phyloP scores from a whole-genome alignment of 2,329 filamentous ascomycete species.

The Knoxdaviesia capensis region DNA sequence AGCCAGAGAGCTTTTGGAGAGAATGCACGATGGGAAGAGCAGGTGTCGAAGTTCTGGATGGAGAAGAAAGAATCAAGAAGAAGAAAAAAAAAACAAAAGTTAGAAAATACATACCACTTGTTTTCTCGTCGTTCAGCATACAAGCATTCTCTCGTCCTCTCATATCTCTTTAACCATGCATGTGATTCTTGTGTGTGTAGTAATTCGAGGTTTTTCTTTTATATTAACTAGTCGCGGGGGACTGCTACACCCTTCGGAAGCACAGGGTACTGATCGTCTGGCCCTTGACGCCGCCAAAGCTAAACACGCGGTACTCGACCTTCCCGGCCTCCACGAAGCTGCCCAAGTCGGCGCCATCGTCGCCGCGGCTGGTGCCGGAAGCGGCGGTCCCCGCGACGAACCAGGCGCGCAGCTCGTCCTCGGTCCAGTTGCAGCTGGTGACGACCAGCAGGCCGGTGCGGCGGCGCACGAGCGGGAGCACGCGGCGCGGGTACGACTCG shows the following conservation, averaged over 20 bases:
- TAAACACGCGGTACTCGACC: constrained; percentile 70
- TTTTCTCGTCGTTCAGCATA: no score
- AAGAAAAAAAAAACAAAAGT: no score
- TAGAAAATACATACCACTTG: no score
- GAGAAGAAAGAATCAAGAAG: no score
- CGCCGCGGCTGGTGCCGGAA: constrained; percentile 8
- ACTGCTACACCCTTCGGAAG: constrained; percentile 32
- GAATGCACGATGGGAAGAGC: no score
- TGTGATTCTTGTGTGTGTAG: constrained; percentile 4
- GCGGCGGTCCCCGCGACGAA: constrained; percentile 31
- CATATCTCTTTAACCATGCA: not conserved
- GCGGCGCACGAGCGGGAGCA: constrained; percentile 45
- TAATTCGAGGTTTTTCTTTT: constrained; percentile 2
- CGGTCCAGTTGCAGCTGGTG: constrained; percentile 97
- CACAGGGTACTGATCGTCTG: constrained; percentile 78
- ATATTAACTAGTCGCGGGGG: not conserved
- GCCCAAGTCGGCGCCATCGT: constrained; percentile 11
- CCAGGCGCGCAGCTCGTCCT: constrained; percentile 65
- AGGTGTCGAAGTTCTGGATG: no score
- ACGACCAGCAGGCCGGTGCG: constrained; percentile 55
- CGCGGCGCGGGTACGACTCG: constrained; percentile 54
- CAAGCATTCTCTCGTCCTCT: no score
- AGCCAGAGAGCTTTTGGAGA: no score
- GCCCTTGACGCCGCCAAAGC: constrained; percentile 73
- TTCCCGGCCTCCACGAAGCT: constrained; percentile 41